phyloP scores from a whole-genome alignment of 768 basidiomycete species.

The Cubamyces lactineus region DNA sequence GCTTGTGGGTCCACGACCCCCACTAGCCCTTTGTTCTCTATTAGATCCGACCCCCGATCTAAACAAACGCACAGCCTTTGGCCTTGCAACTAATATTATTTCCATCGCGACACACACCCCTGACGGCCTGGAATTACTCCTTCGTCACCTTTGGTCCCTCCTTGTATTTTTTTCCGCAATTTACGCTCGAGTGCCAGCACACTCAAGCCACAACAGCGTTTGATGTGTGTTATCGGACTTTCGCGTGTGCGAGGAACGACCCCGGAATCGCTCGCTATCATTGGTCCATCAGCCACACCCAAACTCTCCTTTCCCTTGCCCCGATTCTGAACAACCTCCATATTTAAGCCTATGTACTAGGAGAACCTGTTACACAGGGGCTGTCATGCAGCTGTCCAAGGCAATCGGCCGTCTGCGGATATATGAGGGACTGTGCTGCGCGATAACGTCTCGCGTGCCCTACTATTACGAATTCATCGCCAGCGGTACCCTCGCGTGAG shows the following conservation, averaged over 20 bases:
- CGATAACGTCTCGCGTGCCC: neutral
- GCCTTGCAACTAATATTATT: neutral
- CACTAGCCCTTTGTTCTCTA: slow-evolving; percentile 29
- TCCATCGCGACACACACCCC: slow-evolving; percentile 10
- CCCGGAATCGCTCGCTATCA: slow-evolving; percentile 18
- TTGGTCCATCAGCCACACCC: slow-evolving; percentile 15
- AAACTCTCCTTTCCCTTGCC: no score
- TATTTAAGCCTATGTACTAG: no score
- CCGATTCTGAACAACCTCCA: no score
- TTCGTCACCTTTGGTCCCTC: neutral
- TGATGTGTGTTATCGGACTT: slow-evolving; percentile 26
- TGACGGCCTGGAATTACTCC: slow-evolving; percentile 5
- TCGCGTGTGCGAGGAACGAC: slow-evolving; percentile 23
- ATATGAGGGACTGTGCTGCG: slow-evolving; percentile 3
- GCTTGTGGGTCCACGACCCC: slow-evolving; percentile 33
- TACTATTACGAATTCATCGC: slow-evolving; percentile 1
- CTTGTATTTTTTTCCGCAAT: slow-evolving; percentile 17
- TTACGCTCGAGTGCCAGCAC: slow-evolving; percentile 16
- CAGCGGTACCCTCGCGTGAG: slow-evolving; percentile 13
- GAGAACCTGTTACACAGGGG: no score
- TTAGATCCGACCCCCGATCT: slow-evolving; percentile 31
- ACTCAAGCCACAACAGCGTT: slow-evolving; percentile 27
- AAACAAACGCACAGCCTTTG: slow-evolving; percentile 27
- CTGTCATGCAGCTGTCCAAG: no score
- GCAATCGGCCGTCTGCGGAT: no score